These are phyloP conservation scores for Tricholoma flavovirens DNA, from an alignment of 768 basidiomycete genomes.

Conservation along the genomic window DNA sequence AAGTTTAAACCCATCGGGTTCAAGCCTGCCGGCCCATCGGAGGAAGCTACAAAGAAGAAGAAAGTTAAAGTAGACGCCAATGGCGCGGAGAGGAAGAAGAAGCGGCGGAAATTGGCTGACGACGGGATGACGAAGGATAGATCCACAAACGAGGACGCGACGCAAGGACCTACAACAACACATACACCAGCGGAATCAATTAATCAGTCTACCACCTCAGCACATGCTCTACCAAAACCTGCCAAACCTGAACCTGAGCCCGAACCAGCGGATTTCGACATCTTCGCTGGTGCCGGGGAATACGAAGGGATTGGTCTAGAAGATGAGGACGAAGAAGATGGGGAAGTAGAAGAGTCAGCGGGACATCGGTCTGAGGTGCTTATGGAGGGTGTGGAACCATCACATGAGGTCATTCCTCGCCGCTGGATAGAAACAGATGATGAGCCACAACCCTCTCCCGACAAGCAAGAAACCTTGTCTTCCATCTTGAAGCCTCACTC, in stretches of 20 bases:
- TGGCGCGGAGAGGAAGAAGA: slow-evolving; percentile 53
- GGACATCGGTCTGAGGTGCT: not conserved
- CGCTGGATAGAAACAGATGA: slow-evolving; percentile 47
- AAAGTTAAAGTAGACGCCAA: slow-evolving; percentile 38
- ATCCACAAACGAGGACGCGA: slow-evolving; percentile 19
- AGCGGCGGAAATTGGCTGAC: slow-evolving; percentile 44
- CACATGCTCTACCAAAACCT: slow-evolving; percentile 13
- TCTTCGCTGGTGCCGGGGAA: slow-evolving; percentile 82
- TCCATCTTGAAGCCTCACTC: slow-evolving; percentile 8
- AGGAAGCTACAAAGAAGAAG: slow-evolving; percentile 39
- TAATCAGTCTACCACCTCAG: not conserved
- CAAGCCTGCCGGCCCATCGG: slow-evolving; percentile 48
- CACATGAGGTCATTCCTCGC: slow-evolving; percentile 15
- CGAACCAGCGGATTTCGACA: slow-evolving; percentile 66
- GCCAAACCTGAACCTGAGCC: slow-evolving; percentile 32
- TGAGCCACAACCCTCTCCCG: slow-evolving; percentile 24
- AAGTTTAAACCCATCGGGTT: slow-evolving; percentile 61
- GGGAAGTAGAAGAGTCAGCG: not conserved
- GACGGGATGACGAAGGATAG: slow-evolving; percentile 17
- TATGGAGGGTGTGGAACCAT: slow-evolving; percentile 7
- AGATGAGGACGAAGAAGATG: slow-evolving; percentile 36
- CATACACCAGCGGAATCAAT: not conserved
- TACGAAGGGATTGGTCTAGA: slow-evolving; percentile 65
- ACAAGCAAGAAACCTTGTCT: slow-evolving; percentile 9
- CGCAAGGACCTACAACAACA: not conserved